Base-by-base conservation (phyloP, 2,329 filamentous ascomycete genomes). In the Xylaria sp. region DNA sequence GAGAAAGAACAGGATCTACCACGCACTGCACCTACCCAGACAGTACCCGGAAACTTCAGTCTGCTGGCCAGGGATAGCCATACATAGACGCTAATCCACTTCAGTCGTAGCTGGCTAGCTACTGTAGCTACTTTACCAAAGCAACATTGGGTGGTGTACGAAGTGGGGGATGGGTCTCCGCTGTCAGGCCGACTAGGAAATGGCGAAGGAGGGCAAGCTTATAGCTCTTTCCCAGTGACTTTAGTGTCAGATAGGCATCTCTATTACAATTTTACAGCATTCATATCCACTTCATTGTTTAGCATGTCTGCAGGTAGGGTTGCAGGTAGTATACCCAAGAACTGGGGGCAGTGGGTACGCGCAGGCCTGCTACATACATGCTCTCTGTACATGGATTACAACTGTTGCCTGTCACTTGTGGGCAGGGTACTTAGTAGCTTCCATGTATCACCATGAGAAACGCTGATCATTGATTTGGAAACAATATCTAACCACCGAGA, bases 391-490 rank as follows among this genome's bases (percentile, higher is more conserved):
- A 1, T 56, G 15, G 52, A 20, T 55, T 34, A 55, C 28, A 34
- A 15, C 18, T 37, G 28, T 37, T 7, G 52, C 51, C 28, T 34
- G 51, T 37, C 31, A 15, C 52, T 31, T 20, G 52, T 55, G 20
- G 20, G 20, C 10, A 37, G 23, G 55, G 54, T 28, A 18, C 34
- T 44, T 44, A n/a, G 20, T 44, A 57, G 37, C 20, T 10, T 23
- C 39, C 56, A 58, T 58, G 48, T 39, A 61, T 56, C 44, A 63
- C 63, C 67, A 69, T 63, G 63, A 69, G 46, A 65, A 65, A 28
- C n/a, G 58, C 54, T 65, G 59, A 66, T 63, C 51, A 54, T 23
- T 69, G 57, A 64, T 65, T 69, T 65, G 62, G 62, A 65, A 69
- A 62, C 51, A 52, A 20, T n/a, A 46, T 46, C 34, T 37, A 28